Evolutionary conservation across 345 rosid species (phyloP).

Genomic region (Litchi chinensis): DNA sequence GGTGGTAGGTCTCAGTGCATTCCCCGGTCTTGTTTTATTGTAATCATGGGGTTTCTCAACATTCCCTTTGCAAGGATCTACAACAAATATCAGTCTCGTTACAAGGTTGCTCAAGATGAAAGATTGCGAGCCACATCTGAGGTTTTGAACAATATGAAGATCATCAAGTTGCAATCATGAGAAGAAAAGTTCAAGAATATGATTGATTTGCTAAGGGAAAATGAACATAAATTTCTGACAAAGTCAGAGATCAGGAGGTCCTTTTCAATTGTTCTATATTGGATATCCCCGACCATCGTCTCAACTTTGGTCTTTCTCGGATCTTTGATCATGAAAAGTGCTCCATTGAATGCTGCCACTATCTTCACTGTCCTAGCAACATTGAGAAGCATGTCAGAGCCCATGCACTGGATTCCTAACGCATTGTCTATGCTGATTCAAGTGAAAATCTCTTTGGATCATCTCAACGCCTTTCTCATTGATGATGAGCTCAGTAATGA

Average conservation of each 20-base stretch:
- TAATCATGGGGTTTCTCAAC: constrained; percentile 48
- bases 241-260: constrained; percentile 51
- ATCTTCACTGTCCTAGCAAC: constrained; percentile 77
- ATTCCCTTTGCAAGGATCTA: constrained; percentile 61
- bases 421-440: constrained; percentile 70
- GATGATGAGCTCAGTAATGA: constrained; percentile 3
- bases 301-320: constrained; percentile 67
- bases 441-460: constrained; percentile 61
- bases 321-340: constrained; percentile 53
- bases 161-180: constrained; percentile 83
- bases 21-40: constrained; percentile 54
- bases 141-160: constrained; percentile 69
- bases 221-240: constrained; percentile 63
- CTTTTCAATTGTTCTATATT: constrained; percentile 51
- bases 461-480: constrained; percentile 52
- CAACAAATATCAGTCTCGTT: constrained; percentile 58
- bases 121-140: constrained; percentile 65
- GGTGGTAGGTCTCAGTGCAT: constrained; percentile 62
- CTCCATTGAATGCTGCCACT: constrained; percentile 70
- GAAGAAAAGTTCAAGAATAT: constrained; percentile 66
- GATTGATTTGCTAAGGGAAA: constrained; percentile 54
- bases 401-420: constrained; percentile 69
- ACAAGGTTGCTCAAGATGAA: constrained; percentile 74
- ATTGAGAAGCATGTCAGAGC: constrained; percentile 62
- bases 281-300: constrained; percentile 71